Conservation (phyloP, 2,329 filamentous ascomycete species). For the Colletotrichum agaves region DNA sequence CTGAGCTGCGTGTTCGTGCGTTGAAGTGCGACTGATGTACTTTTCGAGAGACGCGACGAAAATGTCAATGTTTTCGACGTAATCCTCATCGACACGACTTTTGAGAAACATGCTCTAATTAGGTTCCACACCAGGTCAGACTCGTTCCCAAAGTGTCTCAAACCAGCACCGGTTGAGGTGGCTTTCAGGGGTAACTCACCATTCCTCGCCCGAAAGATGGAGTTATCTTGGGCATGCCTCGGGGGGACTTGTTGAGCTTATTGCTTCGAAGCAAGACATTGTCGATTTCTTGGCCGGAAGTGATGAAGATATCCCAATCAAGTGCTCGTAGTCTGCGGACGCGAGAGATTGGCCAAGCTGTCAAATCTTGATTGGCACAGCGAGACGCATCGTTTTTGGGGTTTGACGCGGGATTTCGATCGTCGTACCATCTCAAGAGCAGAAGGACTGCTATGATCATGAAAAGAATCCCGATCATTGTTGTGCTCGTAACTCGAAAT, state of each 20-base stretch:
- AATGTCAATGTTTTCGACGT: slow-evolving; percentile 26
- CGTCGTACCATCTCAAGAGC: slow-evolving; percentile 8
- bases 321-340: slow-evolving; percentile 21
- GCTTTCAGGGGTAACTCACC: slow-evolving; percentile 20
- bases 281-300: slow-evolving; percentile 20
- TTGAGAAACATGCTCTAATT: slow-evolving; percentile 37
- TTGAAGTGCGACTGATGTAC: slow-evolving; percentile 30
- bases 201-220: slow-evolving; percentile 35
- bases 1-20: slow-evolving; percentile 20
- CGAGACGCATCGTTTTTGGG: slow-evolving; percentile 17
- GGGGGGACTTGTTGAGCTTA: slow-evolving; percentile 30
- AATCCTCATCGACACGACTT: slow-evolving; percentile 36
- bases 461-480: not conserved
- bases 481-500: not conserved
- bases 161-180: slow-evolving; percentile 14
- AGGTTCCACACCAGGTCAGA: not conserved
- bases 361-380: no score
- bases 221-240: slow-evolving; percentile 35
- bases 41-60: slow-evolving; percentile 28
- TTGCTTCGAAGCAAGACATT: slow-evolving; percentile 28
- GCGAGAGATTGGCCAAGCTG: slow-evolving; percentile 2
- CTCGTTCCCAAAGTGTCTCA: slow-evolving; percentile 21
- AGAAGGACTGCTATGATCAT: slow-evolving; percentile 7
- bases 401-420: slow-evolving; percentile 24
- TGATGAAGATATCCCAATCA: slow-evolving; percentile 32